Conservation (phyloP, 192 early-diverging fungal genomes). For the Thoreauomyces humboldtii region DNA sequence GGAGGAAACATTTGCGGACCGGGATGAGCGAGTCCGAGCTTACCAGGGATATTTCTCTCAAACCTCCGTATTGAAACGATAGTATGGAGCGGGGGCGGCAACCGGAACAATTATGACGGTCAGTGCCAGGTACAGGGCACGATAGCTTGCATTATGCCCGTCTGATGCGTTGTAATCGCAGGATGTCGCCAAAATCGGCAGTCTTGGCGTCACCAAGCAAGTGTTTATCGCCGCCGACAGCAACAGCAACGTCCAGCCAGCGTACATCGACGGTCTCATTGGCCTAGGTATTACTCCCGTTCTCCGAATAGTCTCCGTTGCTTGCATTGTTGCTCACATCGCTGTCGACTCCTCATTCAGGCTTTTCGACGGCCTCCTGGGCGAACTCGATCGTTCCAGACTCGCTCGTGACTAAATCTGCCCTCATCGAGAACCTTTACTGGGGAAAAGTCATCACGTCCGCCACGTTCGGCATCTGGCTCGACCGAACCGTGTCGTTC, state of each 20-base stretch:
- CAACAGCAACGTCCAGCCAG: constrained; percentile 22
- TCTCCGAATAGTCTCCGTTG: too few species aligned
- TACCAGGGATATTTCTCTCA: neutral
- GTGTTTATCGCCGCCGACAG: constrained; percentile 22
- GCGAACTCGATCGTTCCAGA: constrained; percentile 19
- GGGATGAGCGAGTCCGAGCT: neutral
- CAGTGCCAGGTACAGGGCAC: neutral
- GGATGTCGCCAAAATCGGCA: constrained; percentile 13
- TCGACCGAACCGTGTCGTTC: constrained; percentile 8
- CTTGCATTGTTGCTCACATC: neutral
- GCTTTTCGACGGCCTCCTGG: constrained; percentile 22
- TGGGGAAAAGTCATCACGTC: neutral
- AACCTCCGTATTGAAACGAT: neutral
- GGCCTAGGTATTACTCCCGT: constrained; percentile 18
- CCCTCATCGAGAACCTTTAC: constrained; percentile 28
- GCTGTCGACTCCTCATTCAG: neutral
- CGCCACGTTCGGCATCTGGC: constrained; percentile 23
- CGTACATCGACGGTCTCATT: constrained; percentile 17
- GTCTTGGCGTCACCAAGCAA: neutral
- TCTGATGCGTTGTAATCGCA: neutral
- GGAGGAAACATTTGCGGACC: neutral
- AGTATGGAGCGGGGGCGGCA: constrained; percentile 23
- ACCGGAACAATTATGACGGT: constrained; percentile 14
- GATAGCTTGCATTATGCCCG: neutral
- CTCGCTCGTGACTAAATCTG: constrained; percentile 3